phyloP scores from a whole-genome alignment of 2,329 filamentous ascomycete species.

The Pseudonectria buxi region DNA sequence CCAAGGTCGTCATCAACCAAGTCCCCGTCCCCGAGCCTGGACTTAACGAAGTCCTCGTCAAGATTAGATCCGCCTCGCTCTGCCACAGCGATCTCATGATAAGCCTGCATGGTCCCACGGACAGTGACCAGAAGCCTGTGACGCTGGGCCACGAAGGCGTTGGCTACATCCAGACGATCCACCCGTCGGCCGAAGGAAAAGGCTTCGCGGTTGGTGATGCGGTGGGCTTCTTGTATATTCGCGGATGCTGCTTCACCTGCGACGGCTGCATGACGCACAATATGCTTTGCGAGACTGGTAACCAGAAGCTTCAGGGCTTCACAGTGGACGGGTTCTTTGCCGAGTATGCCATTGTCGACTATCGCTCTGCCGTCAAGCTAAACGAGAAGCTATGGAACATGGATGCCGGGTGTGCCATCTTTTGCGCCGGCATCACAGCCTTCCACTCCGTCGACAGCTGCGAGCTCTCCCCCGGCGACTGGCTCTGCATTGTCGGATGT shows the following conservation, averaged over 20 bases:
- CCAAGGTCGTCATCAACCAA: conserved; percentile 31
- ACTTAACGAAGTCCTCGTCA: conserved; percentile 33
- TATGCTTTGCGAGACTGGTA: conserved; percentile 29
- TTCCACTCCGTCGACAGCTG: conserved; percentile 34
- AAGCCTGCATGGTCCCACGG: conserved; percentile 2
- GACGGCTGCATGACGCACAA: conserved; percentile 40
- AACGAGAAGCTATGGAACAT: conserved; percentile 24
- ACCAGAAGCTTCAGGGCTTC: conserved; percentile 36
- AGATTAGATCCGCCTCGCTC: conserved; percentile 28
- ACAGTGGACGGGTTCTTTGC: conserved; percentile 38
- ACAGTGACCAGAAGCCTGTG: conserved; percentile 10
- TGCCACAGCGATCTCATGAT: conserved; percentile 26
- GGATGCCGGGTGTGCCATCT: conserved; percentile 32
- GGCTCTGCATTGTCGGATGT: conserved; percentile 37
- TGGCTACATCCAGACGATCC: conserved; percentile 33
- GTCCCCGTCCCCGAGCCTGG: conserved; percentile 36
- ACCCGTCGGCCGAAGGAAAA: conserved; percentile 27
- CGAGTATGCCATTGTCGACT: conserved; percentile 40
- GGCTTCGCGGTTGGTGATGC: conserved; percentile 37
- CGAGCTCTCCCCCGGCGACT: conserved; percentile 28
- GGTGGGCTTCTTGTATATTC: conserved; percentile 40
- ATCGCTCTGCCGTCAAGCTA: conserved; percentile 35
- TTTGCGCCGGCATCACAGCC: conserved; percentile 44
- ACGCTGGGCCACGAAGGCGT: conserved; percentile 40
- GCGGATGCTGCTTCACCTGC: conserved; percentile 39